Percentiles rank a stretch among this genome's conserved stretches.
Evolutionary conservation across 2,329 filamentous ascomycete genomes (phyloP).

Genomic region (Phyllachora maydis): DNA sequence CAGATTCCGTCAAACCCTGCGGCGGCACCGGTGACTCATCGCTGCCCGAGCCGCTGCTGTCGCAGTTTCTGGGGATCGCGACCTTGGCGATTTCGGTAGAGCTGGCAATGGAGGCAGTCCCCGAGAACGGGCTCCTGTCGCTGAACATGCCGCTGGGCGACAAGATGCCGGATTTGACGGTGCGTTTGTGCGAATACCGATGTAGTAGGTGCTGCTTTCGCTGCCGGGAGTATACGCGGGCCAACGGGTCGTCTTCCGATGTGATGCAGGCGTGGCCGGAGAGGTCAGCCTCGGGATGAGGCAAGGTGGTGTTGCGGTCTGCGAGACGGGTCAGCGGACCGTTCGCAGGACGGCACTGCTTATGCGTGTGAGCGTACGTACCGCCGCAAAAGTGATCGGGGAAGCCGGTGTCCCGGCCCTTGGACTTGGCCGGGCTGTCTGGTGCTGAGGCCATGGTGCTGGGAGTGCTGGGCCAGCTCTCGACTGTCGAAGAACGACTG

Average conservation of each 20-base stretch:
- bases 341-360: too few relatives aligned
- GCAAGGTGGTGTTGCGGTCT: conserved; percentile 37
- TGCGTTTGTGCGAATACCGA: conserved; percentile 23
- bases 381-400: conserved; percentile 25
- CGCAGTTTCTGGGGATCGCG: too few relatives aligned
- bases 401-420: conserved; percentile 22
- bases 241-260: conserved; percentile 26
- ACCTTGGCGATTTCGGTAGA: too few relatives aligned
- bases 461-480: conserved; percentile 2
- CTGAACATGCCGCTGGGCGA: too few relatives aligned
- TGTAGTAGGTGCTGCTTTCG: conserved; percentile 24
- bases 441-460: conserved; percentile 2
- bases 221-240: conserved; percentile 18
- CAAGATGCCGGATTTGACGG: conserved; percentile 23
- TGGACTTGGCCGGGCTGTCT: conserved; percentile 1
- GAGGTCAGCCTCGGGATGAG: conserved; percentile 39
- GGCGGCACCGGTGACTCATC: too few relatives aligned
- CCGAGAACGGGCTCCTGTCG: too few relatives aligned
- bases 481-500: too few relatives aligned
- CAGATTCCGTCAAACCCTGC: too few relatives aligned
- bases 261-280: conserved; percentile 34
- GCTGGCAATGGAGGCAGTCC: too few relatives aligned
- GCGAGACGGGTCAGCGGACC: too few relatives aligned
- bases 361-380: too few relatives aligned
- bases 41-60: too few relatives aligned